phyloP scores from a whole-genome alignment of 192 early-diverging fungal species.

The Coemansia sp. region DNA sequence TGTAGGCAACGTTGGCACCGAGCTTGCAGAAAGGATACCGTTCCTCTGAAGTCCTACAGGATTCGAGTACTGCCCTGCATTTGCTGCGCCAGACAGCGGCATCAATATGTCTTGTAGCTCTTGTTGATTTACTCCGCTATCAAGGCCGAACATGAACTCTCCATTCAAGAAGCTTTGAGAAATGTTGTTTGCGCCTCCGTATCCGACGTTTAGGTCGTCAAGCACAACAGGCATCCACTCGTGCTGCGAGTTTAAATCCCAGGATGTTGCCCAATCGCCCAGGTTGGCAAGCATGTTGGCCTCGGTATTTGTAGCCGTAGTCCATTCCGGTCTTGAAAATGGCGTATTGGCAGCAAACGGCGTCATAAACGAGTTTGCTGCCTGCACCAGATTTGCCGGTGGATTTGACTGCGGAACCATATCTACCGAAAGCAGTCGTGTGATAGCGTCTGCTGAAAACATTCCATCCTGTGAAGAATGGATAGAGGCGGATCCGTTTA shows the following conservation, averaged over 20 bases:
- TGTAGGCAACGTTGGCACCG: slow-evolving; percentile 14
- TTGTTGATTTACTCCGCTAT: slow-evolving; percentile 1
- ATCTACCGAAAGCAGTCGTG: slow-evolving; percentile 44
- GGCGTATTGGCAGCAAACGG: slow-evolving; percentile 24
- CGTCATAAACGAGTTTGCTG: slow-evolving; percentile 42
- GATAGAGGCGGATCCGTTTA: not conserved
- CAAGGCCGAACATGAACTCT: slow-evolving; percentile 30
- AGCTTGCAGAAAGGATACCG: not conserved
- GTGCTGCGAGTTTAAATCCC: slow-evolving; percentile 3
- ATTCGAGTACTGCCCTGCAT: not conserved
- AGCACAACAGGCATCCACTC: slow-evolving; percentile 38
- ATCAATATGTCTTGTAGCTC: not conserved
- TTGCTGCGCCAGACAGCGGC: slow-evolving; percentile 5
- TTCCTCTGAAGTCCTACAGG: not conserved
- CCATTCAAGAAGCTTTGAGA: slow-evolving; percentile 26
- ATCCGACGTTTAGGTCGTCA: slow-evolving; percentile 12
- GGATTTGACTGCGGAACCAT: slow-evolving; percentile 39
- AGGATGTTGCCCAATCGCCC: slow-evolving; percentile 25
- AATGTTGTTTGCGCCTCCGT: slow-evolving; percentile 2
- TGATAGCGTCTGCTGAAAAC: slow-evolving; percentile 38
- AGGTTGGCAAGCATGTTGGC: slow-evolving; percentile 47
- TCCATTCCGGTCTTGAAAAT: slow-evolving; percentile 20
- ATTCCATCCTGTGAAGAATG: not conserved
- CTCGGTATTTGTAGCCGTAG: slow-evolving; percentile 29
- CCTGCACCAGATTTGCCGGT: slow-evolving; percentile 34